phyloP scores from a whole-genome alignment of 305 asterid species.

The Coffea humblotiana region DNA sequence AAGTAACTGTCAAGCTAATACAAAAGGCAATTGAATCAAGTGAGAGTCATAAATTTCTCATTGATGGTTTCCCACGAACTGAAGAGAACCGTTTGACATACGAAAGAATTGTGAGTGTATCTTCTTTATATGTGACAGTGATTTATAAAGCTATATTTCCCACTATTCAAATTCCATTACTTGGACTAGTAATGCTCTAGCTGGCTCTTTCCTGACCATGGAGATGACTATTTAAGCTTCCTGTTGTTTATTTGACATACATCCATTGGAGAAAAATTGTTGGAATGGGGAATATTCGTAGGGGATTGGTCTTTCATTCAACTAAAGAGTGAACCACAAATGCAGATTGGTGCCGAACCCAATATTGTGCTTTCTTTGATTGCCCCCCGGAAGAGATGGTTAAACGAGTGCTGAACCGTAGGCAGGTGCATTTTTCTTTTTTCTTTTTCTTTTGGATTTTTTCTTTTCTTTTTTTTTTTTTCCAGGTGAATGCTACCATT shows the following conservation, averaged over 20 bases:
- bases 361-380: conserved; percentile 82
- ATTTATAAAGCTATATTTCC: neutral
- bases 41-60: conserved; percentile 59
- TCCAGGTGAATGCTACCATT: neutral
- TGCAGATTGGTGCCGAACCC: conserved; percentile 41
- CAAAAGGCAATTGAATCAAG: conserved; percentile 68
- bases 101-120: conserved; percentile 72
- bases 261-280: neutral
- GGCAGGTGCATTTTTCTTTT: conserved; percentile 52
- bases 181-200: neutral
- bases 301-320: too few relatives aligned
- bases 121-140: conserved; percentile 21
- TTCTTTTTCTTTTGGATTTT: neutral
- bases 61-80: conserved; percentile 96
- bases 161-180: neutral
- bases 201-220: neutral
- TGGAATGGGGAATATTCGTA: neutral
- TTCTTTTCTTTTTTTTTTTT: neutral
- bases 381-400: conserved; percentile 94
- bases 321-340: neutral
- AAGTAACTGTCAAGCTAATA: conserved; percentile 78
- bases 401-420: conserved; percentile 78
- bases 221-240: neutral
- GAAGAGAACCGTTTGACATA: conserved; percentile 88
- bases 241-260: neutral